Evolutionary conservation across 495 filamentous ascomycete species (phyloP).

Genomic region (Xylaria sp.): DNA sequence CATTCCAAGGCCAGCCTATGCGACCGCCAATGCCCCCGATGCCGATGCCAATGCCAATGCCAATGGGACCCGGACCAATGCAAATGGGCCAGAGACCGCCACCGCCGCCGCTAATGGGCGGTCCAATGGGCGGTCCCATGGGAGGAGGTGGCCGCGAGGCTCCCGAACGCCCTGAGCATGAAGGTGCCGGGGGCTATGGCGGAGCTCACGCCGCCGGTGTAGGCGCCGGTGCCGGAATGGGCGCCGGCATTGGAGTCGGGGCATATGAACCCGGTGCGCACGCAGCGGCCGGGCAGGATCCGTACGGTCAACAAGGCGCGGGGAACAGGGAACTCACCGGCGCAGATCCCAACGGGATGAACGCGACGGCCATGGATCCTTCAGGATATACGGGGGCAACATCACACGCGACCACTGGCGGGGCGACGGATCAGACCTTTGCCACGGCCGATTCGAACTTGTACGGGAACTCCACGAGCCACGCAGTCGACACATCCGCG

Average conservation of each 20-base stretch:
- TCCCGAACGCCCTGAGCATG: conserved; percentile 15
- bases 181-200: conserved; percentile 2
- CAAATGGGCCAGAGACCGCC: conserved; percentile 3
- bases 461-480: conserved; percentile 4
- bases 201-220: conserved; percentile 3
- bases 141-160: conserved; percentile 5
- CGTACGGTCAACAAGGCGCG: conserved; percentile 8
- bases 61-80: conserved; percentile 10
- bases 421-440: not conserved
- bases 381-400: not conserved
- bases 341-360: not conserved
- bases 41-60: conserved; percentile 10
- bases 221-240: not conserved
- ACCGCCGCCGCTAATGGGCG: not conserved
- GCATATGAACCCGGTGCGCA: not conserved
- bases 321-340: conserved; percentile 3
- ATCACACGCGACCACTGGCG: not conserved
- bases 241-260: not conserved
- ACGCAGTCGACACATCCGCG: not conserved
- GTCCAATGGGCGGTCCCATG: conserved; percentile 11
- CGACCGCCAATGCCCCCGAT: conserved; percentile 14
- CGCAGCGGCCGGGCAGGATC: conserved; percentile 7
- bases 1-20: conserved; percentile 3
- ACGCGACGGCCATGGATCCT: not conserved
- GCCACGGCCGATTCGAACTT: not conserved